Percentiles rank a stretch among this genome's conserved stretches.
These are phyloP conservation scores for Myxozyma udenii DNA, from an alignment of 805 yeast species.

Conservation along the genomic window DNA sequence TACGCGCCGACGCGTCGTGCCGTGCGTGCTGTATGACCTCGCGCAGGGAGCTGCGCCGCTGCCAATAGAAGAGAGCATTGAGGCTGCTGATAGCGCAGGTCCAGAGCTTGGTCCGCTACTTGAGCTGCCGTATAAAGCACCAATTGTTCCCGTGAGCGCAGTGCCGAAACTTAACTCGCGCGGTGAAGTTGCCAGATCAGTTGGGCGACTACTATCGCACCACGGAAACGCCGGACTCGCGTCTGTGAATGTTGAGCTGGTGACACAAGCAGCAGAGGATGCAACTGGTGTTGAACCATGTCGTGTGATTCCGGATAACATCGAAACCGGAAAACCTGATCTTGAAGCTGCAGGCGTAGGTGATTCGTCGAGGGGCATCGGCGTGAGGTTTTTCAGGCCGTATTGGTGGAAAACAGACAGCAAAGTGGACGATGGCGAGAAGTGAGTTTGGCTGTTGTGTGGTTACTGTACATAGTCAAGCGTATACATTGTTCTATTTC, in stretches of 20 bases:
- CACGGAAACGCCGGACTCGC: conserved; percentile 66
- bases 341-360: conserved; percentile 40
- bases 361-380: conserved; percentile 5
- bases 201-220: conserved; percentile 60
- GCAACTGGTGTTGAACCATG: conserved; percentile 1
- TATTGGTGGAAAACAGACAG: conserved; percentile 62
- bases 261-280: conserved; percentile 16
- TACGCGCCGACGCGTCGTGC: conserved; percentile 77
- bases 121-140: conserved; percentile 12
- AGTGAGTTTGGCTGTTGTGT: too few species aligned
- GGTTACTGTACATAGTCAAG: too few species aligned
- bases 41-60: conserved; percentile 1
- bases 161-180: conserved; percentile 17
- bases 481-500: too few species aligned
- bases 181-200: conserved; percentile 42
- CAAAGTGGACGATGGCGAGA: background rate
- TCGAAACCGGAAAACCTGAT: conserved; percentile 2
- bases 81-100: background rate
- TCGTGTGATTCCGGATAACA: conserved; percentile 13
- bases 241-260: conserved; percentile 20
- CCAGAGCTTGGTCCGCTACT: background rate
- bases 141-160: conserved; percentile 12
- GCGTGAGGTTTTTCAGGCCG: conserved; percentile 44
- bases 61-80: conserved; percentile 1
- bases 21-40: conserved; percentile 47